Conservation (phyloP, 2,329 filamentous ascomycete genomes). For the Talaromyces sp. region DNA sequence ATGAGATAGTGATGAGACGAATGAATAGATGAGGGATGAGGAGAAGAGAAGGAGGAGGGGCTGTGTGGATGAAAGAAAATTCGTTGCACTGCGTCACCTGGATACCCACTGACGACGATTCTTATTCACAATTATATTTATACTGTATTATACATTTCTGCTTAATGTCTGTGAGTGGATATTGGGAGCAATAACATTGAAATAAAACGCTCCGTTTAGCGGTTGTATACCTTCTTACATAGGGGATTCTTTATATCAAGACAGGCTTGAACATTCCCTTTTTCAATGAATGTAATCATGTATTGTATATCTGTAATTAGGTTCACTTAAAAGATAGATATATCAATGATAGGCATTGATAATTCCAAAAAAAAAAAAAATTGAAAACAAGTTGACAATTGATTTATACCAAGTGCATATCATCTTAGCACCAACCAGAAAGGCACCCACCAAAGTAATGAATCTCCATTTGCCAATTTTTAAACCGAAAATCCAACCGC, state of each 20-base stretch:
- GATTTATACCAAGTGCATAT: too few relatives aligned
- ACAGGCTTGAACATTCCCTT: too few relatives aligned
- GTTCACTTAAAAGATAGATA: too few relatives aligned
- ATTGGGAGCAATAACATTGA: neutral
- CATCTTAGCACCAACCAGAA: too few relatives aligned
- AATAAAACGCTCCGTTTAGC: neutral
- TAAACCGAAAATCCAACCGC: constrained; percentile 48
- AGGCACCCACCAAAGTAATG: too few relatives aligned
- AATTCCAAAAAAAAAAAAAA: too few relatives aligned
- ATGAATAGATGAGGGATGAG: neutral
- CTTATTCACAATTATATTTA: neutral
- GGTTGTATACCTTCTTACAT: too few relatives aligned
- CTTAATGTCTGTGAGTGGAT: neutral
- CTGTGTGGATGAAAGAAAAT: neutral
- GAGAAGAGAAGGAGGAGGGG: neutral
- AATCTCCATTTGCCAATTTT: neutral
- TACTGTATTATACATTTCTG: neutral
- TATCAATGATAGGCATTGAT: too few relatives aligned
- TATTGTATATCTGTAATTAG: too few relatives aligned
- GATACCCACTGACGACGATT: neutral
- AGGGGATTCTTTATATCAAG: too few relatives aligned
- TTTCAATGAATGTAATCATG: too few relatives aligned
- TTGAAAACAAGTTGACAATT: too few relatives aligned
- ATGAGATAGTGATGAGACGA: neutral
- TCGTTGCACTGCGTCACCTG: neutral